phyloP scores from a whole-genome alignment of 225 moss, liverwort and hornwort species.

The Thuidium tamariscinum region DNA sequence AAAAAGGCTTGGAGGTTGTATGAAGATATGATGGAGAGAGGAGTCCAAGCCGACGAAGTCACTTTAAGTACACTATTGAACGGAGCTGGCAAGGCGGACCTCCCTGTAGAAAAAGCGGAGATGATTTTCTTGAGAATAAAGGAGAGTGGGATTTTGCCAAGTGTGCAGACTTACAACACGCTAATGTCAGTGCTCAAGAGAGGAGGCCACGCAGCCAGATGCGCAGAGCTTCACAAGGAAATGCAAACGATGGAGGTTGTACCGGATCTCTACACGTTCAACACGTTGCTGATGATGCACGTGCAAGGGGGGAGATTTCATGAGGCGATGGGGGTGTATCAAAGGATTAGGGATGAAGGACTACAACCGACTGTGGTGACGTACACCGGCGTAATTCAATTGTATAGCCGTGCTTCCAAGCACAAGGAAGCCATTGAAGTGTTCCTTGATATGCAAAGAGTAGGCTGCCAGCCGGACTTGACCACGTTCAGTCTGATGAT shows the following conservation, averaged over 20 bases:
- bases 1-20: conserved; percentile 72
- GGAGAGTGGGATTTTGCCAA: conserved; percentile 39
- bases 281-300: conserved; percentile 61
- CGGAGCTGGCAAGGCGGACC: conserved; percentile 46
- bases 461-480: conserved; percentile 62
- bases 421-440: conserved; percentile 47
- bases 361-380: conserved; percentile 61
- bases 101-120: conserved; percentile 50
- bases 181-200: conserved; percentile 45
- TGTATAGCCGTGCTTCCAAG: conserved; percentile 46
- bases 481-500: conserved; percentile 65
- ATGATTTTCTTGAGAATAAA: conserved; percentile 60
- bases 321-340: conserved; percentile 49
- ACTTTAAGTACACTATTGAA: conserved; percentile 78
- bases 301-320: conserved; percentile 35
- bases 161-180: conserved; percentile 71
- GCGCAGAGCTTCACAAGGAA: conserved; percentile 48
- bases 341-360: conserved; percentile 36
- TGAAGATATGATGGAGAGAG: conserved; percentile 44
- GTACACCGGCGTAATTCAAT: conserved; percentile 69
- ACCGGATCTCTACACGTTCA: conserved; percentile 72
- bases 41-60: conserved; percentile 65
- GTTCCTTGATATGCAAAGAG: conserved; percentile 57
- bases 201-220: conserved; percentile 38
- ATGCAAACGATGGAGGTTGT: conserved; percentile 54